phyloP scores from a whole-genome alignment of 345 rosid genomes.

The Gossypium longicalyx region DNA sequence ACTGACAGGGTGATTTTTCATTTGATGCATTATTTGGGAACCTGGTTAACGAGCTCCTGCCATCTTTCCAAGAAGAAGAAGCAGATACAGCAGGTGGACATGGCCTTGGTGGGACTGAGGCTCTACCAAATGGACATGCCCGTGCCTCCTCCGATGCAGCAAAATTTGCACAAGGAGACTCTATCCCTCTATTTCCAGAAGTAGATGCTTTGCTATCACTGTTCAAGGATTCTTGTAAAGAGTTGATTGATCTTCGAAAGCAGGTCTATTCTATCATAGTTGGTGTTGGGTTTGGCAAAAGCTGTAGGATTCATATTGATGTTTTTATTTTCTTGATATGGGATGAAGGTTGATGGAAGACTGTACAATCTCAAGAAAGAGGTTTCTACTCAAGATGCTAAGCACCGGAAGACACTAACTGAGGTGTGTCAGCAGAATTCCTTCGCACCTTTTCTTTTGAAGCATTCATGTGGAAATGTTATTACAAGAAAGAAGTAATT shows the following conservation, averaged over 20 bases:
- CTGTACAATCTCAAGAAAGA: slow-evolving; percentile 85
- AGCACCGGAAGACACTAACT: slow-evolving; percentile 85
- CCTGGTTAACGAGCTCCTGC: slow-evolving; percentile 78
- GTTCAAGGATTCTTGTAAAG: slow-evolving; percentile 84
- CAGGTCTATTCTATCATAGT: slow-evolving; percentile 44
- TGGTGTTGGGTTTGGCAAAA: not conserved
- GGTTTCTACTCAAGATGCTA: slow-evolving; percentile 85
- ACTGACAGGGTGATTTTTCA: slow-evolving; percentile 83
- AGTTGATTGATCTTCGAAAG: slow-evolving; percentile 83
- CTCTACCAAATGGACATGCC: slow-evolving; percentile 59
- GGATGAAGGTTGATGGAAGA: slow-evolving; percentile 77
- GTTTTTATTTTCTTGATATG: slow-evolving; percentile 18
- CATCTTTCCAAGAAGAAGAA: slow-evolving; percentile 85
- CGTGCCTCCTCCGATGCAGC: slow-evolving; percentile 55
- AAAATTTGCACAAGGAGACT: slow-evolving; percentile 42
- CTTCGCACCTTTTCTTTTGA: slow-evolving; percentile 3
- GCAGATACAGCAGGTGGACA: slow-evolving; percentile 63
- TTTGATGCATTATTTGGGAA: slow-evolving; percentile 94
- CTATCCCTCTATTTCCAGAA: slow-evolving; percentile 90
- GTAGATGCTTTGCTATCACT: slow-evolving; percentile 81
- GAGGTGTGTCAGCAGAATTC: slow-evolving; percentile 53
- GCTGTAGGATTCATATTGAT: slow-evolving; percentile 9
- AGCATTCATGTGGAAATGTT: not conserved
- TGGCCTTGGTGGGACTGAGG: slow-evolving; percentile 58
- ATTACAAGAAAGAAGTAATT: slow-evolving; percentile 1